Conservation (phyloP, 208 protist genomes). For the Acanthamoeba culbertsoni region DNA sequence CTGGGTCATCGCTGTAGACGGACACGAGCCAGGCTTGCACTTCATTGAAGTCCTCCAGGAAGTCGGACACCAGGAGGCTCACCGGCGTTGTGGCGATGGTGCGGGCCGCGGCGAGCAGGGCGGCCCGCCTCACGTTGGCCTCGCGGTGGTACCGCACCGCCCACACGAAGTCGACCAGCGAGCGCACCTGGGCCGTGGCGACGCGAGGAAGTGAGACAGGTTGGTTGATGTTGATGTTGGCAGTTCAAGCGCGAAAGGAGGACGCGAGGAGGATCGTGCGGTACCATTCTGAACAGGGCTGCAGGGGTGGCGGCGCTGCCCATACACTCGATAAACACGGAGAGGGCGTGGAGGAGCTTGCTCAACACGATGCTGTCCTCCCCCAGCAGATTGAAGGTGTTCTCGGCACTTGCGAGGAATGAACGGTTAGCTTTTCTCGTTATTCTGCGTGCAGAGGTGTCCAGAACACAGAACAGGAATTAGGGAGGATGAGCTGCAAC, state of each 20-base stretch:
- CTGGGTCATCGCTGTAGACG: neutral
- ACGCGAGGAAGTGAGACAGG: no score
- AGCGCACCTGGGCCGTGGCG: neutral
- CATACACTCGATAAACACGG: conserved; percentile 33
- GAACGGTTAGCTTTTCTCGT: no score
- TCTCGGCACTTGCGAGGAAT: neutral
- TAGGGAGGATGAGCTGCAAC: no score
- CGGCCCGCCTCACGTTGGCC: neutral
- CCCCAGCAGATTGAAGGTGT: conserved; percentile 41
- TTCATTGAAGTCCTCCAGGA: conserved; percentile 19
- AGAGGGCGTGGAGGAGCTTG: neutral
- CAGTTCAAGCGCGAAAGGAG: neutral
- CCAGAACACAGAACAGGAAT: no score
- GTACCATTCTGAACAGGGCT: neutral
- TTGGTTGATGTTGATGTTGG: no score
- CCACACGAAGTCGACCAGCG: conserved; percentile 44
- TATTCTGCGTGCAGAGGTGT: no score
- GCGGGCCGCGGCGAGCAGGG: neutral
- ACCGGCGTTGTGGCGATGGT: neutral
- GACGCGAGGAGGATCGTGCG: neutral
- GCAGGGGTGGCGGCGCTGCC: neutral
- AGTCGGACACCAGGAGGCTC: neutral
- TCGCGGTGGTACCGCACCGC: conserved; percentile 34
- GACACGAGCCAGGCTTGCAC: neutral
- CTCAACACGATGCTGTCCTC: conserved; percentile 42